Evolutionary conservation across 441 rosid genomes (phyloP), one percentile per base, ranked within the genome.

Genomic region (Arabidopsis hybrid): DNA sequence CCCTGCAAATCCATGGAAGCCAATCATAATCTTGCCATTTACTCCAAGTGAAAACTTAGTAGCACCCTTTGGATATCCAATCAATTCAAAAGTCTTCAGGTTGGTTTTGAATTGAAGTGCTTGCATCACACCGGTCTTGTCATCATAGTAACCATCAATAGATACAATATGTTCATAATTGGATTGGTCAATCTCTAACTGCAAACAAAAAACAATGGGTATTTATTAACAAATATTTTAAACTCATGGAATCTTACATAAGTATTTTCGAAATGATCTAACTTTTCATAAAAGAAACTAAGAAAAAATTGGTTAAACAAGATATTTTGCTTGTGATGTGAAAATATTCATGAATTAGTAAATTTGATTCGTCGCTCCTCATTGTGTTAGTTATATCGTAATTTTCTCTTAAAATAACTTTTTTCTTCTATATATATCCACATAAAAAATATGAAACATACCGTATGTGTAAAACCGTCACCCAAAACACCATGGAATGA

Each of bases 1-100:
- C 3, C 13, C 71, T n/a, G 78, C 57, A 21, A 0, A 43, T 36
- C 78, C 78, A 47, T 73, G 66, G 42, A 73, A 73, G 3, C 78
- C 66, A 7, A 14, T 47, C 3, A 73, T 73, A 4, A 42, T 46
- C 21, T 65, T 46, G 0, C 50, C 50, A 1, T 56, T 7, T 7
- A 36, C 46, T 57, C 32, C 58, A 35, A 65, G 65, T 42, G 71
- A 5, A 65, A 57, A 46, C 42, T 34, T 59, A 9, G 5, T 10
- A 17, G 55, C 14, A 1, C 72, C 43, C 11, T 47, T 65, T 38
- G 8, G 38, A 55, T 73, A 63, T 53, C 78, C 78, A 35, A 65
- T 55, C 1, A 65, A 4, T 5, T 49, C 72, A 21, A 7, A 73
- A 18, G 34, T 73, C 18, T 16, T 73, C 0, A 42, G 6, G 66